Evolutionary conservation across 768 basidiomycete genomes (phyloP).

Genomic region (Sporobolomyces phaffii): DNA sequence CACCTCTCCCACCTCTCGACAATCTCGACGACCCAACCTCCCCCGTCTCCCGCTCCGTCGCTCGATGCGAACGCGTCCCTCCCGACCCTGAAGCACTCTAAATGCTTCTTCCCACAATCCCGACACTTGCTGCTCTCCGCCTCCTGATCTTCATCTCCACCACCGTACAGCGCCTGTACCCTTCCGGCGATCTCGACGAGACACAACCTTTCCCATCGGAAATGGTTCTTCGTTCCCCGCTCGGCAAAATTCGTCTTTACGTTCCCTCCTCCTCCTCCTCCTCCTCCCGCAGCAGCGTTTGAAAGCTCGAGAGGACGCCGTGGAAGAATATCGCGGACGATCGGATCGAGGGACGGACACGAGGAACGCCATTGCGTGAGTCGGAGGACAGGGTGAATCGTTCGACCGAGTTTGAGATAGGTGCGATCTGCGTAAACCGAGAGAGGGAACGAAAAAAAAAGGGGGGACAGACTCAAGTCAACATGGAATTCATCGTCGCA

Average conservation of each 20-base stretch:
- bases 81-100: conserved; percentile 24
- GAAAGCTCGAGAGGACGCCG: neutral
- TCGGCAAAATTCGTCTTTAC: neutral
- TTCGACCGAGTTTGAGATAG: conserved; percentile 26
- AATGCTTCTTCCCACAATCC: conserved; percentile 21
- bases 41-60: neutral
- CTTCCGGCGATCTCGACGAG: conserved; percentile 30
- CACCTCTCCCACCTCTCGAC: conserved; percentile 31
- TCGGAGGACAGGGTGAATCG: conserved; percentile 11
- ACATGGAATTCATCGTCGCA: too few species aligned
- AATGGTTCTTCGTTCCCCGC: neutral
- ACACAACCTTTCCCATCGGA: conserved; percentile 32
- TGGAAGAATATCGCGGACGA: conserved; percentile 21
- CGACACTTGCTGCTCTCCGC: neutral
- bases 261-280: neutral
- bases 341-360: conserved; percentile 29
- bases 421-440: neutral
- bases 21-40: conserved; percentile 17
- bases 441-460: too few species aligned
- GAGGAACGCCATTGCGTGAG: conserved; percentile 23
- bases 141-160: neutral
- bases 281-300: neutral
- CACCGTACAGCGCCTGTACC: neutral
- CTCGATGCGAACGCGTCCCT: neutral
- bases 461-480: too few species aligned